Evolutionary conservation across 2,329 filamentous ascomycete species (phyloP), one percentile per base, ranked within the genome.

Genomic region (Mollisia scopiformis): DNA sequence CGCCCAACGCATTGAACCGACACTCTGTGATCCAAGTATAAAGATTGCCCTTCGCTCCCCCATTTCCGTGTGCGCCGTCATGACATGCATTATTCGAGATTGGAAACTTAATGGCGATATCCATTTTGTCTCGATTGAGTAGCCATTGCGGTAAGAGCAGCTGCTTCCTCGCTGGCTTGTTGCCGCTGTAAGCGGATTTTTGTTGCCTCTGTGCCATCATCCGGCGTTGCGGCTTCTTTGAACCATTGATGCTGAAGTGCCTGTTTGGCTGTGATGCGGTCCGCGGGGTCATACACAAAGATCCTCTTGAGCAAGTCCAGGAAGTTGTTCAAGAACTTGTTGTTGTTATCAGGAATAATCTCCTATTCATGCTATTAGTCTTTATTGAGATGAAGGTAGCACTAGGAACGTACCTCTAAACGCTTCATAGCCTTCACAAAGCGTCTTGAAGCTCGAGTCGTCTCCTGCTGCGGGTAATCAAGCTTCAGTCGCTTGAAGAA

Each of bases 401-500:
- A 33, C 11, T 55, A 14, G 23, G 14, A 6, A 76, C 84, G 66
- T 77, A 90, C 87, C 62, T 83, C 79, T 28, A 90, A 76, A 58
- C 80, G 80, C 73, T 89, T 90, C 88, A 90, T 90, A n/a, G 86
- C 87, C 73, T 87, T 87, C 13, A 90, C 88, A 69, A 89, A 90
- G 68, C 86, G 79, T 63, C 82, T 79, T 1, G 87, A 89, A 3
- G 87, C 86, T 58, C 87, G 79, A 0, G 85, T 87, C 0, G 88
- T 90, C 13, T 89, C 87, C 1, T 77, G 67, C 2, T 82, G 83
- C 2, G 88, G 88, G 65, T 89, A 90, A 66, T 89, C 87, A 21
- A 90, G 79, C 71, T 82, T 85, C 35, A 83, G 76, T 23, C 87
- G 79, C 72, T 89, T 89, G 74, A 90, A 90, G 68, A 87, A 89